Conservation (phyloP, 2,329 filamentous ascomycete species). For the Fusarium nodosum region DNA sequence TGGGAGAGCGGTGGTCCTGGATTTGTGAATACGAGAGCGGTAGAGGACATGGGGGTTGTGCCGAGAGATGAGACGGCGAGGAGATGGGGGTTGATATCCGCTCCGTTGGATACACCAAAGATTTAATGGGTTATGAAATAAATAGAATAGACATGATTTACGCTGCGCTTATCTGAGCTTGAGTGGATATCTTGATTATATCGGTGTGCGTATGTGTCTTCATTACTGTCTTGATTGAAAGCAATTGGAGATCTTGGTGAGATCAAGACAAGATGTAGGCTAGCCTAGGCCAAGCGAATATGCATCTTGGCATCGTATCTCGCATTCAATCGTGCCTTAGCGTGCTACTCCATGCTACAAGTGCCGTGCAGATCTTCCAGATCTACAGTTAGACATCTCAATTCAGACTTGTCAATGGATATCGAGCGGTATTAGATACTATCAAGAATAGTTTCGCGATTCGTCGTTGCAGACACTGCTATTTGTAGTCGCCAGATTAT, state of each 20-base stretch:
- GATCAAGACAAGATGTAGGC: not conserved
- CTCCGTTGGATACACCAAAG: conserved; percentile 47
- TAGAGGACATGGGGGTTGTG: conserved; percentile 48
- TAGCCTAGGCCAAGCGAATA: conserved; percentile 16
- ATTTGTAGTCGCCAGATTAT: too few species aligned
- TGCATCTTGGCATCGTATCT: conserved; percentile 36
- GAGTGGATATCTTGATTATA: not conserved
- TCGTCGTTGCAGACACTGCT: too few species aligned
- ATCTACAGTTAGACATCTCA: conserved; percentile 5
- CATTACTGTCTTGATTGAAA: too few species aligned
- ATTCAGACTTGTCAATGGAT: not conserved
- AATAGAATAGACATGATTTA: conserved; percentile 1
- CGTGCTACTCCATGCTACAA: conserved; percentile 18
- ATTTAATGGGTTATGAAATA: conserved; percentile 41
- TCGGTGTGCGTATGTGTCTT: too few species aligned
- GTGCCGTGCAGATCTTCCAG: conserved; percentile 27
- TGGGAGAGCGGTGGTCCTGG: conserved; percentile 71
- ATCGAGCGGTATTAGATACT: not conserved
- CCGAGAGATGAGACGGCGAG: conserved; percentile 50
- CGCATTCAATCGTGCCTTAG: conserved; percentile 30
- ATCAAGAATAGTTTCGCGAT: too few species aligned
- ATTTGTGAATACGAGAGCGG: conserved; percentile 57
- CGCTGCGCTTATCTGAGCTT: not conserved
- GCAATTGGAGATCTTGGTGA: not conserved
- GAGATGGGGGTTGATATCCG: conserved; percentile 48